phyloP scores from a whole-genome alignment of 164 flowering plant species.

The Magnolia sinica region DNA sequence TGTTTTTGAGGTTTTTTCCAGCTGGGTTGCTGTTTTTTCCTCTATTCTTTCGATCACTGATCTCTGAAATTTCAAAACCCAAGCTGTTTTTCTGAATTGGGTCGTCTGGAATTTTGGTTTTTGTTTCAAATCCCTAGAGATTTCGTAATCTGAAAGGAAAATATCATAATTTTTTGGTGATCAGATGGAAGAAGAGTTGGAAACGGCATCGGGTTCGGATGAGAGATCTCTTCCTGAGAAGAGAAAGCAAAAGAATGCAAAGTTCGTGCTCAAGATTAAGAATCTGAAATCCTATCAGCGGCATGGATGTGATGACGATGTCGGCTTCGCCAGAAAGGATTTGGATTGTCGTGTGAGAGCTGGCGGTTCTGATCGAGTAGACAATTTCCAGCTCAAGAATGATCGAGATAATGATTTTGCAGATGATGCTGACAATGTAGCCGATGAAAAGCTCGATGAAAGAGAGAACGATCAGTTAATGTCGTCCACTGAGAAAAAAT shows the following conservation, averaged over 20 bases:
- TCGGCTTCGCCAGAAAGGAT: conserved; percentile 1
- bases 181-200: background rate
- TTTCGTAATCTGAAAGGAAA: background rate
- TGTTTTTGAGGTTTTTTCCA: no score
- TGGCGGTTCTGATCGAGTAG: background rate
- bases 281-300: background rate
- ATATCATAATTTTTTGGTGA: background rate
- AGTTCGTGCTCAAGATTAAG: conserved; percentile 2
- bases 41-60: no score
- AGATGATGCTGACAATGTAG: background rate
- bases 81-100: background rate
- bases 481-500: background rate
- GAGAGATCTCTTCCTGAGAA: background rate
- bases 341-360: background rate
- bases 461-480: background rate
- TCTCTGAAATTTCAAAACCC: no score
- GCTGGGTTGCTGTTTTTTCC: no score
- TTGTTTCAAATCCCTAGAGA: background rate
- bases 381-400: background rate
- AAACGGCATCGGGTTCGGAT: background rate
- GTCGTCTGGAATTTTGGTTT: background rate
- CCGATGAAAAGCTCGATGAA: background rate
- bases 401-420: no score
- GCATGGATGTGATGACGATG: conserved; percentile 33
- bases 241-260: background rate